Conservation (phyloP, 129 eudicot genomes). For the Pulicaria dysenterica region DNA sequence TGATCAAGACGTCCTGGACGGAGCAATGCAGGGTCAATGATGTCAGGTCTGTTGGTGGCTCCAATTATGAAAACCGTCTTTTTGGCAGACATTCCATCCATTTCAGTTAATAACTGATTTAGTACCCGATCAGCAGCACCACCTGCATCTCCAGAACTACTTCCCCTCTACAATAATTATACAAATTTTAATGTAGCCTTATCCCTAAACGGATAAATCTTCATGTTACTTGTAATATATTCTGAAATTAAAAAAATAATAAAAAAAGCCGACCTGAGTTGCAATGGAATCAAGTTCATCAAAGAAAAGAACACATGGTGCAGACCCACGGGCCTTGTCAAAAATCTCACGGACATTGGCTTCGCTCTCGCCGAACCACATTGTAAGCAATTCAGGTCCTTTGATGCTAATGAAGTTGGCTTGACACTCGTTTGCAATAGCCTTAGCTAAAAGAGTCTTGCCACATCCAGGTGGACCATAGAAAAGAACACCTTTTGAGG, state of each 20-base stretch:
- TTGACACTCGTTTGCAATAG: conserved; percentile 83
- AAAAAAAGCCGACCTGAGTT: conserved; percentile 55
- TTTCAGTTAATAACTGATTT: conserved; percentile 74
- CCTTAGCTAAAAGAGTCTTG: conserved; percentile 71
- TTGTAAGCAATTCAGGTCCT: conserved; percentile 80
- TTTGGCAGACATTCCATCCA: conserved; percentile 86
- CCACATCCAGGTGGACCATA: conserved; percentile 91
- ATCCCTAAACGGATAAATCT: neutral
- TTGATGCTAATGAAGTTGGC: conserved; percentile 79
- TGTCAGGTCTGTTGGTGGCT: conserved; percentile 78
- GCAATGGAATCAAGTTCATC: conserved; percentile 90
- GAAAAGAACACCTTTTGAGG: conserved; percentile 81
- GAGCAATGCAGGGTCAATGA: conserved; percentile 71
- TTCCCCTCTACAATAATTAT: conserved; percentile 57
- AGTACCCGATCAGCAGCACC: conserved; percentile 86
- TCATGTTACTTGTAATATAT: neutral
- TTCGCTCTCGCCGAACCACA: conserved; percentile 93
- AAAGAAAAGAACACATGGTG: conserved; percentile 85
- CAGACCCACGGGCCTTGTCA: conserved; percentile 82
- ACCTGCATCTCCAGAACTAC: conserved; percentile 81
- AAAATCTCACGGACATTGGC: conserved; percentile 82
- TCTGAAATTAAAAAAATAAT: too few relatives aligned
- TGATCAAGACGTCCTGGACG: conserved; percentile 92
- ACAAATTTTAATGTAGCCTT: neutral
- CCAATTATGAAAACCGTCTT: conserved; percentile 78